Conservation (phyloP, 805 yeast species). For the Grigorovia transvaalensis region DNA sequence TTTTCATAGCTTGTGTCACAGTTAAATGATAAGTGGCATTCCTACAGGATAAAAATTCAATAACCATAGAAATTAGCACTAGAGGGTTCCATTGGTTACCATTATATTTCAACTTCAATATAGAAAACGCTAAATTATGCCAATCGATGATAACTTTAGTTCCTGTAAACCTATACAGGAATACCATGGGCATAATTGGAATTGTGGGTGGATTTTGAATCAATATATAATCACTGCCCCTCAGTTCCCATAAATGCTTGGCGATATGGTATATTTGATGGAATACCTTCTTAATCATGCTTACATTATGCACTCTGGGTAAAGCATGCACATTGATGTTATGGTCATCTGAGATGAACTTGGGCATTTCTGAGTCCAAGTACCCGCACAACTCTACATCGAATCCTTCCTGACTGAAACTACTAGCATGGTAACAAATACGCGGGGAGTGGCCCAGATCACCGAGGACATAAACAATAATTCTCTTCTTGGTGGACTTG, state of each 20-base stretch:
- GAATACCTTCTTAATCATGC: constrained; percentile 39
- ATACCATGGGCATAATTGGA: constrained; percentile 62
- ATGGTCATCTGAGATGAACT: constrained; percentile 38
- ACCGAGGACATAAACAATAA: constrained; percentile 77
- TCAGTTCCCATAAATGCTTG: constrained; percentile 38
- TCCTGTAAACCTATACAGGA: constrained; percentile 41
- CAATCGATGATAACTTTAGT: constrained; percentile 76
- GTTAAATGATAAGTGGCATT: constrained; percentile 66
- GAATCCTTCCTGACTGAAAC: constrained; percentile 59
- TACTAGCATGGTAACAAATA: constrained; percentile 80
- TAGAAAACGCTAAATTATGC: constrained; percentile 90
- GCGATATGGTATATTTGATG: constrained; percentile 43
- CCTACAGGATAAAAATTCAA: constrained; percentile 55
- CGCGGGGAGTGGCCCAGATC: constrained; percentile 94
- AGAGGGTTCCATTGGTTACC: constrained; percentile 44
- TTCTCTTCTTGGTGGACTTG: constrained; percentile 37
- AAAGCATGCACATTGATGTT: constrained; percentile 41
- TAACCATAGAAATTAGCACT: constrained; percentile 46
- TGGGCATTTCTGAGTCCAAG: constrained; percentile 45
- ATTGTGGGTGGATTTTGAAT: constrained; percentile 90
- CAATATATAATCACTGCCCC: constrained; percentile 58
- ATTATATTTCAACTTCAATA: constrained; percentile 55
- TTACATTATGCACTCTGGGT: constrained; percentile 5
- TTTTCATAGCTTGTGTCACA: constrained; percentile 68
- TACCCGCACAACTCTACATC: constrained; percentile 83